These are phyloP conservation scores for Gastrodia elata DNA, from an alignment of 106 monocot species.

Conservation along the genomic window DNA sequence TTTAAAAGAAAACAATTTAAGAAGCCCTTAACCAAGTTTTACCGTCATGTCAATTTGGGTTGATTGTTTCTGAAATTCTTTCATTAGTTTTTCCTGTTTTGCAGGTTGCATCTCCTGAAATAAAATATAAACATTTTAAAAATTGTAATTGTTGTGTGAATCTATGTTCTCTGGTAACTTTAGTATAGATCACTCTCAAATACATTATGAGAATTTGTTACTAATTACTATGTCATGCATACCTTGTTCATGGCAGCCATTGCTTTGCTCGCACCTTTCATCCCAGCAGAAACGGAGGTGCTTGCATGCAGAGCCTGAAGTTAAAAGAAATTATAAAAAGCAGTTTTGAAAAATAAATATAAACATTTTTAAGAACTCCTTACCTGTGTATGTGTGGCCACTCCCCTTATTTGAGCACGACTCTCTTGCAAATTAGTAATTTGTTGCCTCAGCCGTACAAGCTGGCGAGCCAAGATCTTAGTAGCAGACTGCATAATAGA, in stretches of 20 bases:
- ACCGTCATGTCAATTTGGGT: slow-evolving; percentile 97
- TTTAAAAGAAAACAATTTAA: neutral
- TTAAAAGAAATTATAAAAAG: slow-evolving; percentile 6
- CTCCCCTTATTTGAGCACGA: slow-evolving; percentile 90
- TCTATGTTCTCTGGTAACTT: neutral
- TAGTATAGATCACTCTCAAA: neutral
- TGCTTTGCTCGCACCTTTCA: slow-evolving; percentile 99
- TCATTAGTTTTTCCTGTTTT: slow-evolving; percentile 82
- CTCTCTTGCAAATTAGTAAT: slow-evolving; percentile 95
- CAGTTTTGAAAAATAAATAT: neutral
- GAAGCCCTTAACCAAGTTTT: slow-evolving; percentile 8
- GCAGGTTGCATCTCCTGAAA: slow-evolving; percentile 94
- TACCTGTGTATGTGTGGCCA: slow-evolving; percentile 96
- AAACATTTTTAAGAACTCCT: neutral
- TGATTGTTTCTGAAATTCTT: slow-evolving; percentile 96
- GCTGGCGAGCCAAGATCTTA: slow-evolving; percentile 88
- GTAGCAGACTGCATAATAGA: slow-evolving; percentile 60
- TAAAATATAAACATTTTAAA: slow-evolving; percentile 1
- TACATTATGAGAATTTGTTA: neutral
- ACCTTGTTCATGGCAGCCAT: slow-evolving; percentile 99
- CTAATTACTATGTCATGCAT: neutral
- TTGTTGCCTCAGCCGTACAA: slow-evolving; percentile 88
- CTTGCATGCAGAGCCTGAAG: slow-evolving; percentile 89
- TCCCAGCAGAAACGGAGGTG: slow-evolving; percentile 95
- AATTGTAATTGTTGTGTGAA: neutral